Evolutionary conservation across 2,329 filamentous ascomycete species (phyloP), one percentile per base, ranked within the genome.

Genomic region (Fusarium ambrosium): DNA sequence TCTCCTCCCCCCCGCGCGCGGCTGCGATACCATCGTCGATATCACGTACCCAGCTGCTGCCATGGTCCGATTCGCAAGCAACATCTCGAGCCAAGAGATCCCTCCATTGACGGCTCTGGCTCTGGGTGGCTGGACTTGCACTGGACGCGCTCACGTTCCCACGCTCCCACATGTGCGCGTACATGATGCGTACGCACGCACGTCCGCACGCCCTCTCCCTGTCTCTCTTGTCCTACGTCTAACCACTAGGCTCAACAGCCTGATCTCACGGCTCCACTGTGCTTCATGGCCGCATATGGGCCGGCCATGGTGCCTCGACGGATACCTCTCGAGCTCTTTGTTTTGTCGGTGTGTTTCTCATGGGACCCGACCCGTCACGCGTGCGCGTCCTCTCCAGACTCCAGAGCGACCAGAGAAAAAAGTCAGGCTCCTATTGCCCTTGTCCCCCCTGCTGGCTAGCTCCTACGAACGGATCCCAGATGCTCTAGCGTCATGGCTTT

Each of bases 321-420:
- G 29, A 32, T 32, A 32, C 29, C 29, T 32, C 71, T 77, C 68
- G 66, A 78, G 76, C 75, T 73, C 60, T 73, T 75, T 78, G 76
- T 75, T 81, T 79, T 79, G 81, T 82, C 81, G 81, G 81, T 83
- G 81, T 82, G 79, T 81, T 81, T 79, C 76, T 75, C 24, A 68
- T 77, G 66, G 71, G 69, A 74, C 64, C 68, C 77, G 63, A 74
- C 64, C 68, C 77, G 63, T 77, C 74, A 77, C 77, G 72, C 76
- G 75, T 81, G 77, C 76, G 79, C 79, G 79, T 78, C 77, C 73
- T 78, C 58, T 66, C 68, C 59, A 66, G 66, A 64, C 62, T 65
- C 53, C 56, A 56, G 43, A 48, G 22, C 43, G 45, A 29, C 45
- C 24, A 51, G 45, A 51, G 45, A 53, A 63, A 75, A 64, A 63